phyloP scores from a whole-genome alignment of 192 early-diverging fungal species.

The Umbelopsis ramanniana region DNA sequence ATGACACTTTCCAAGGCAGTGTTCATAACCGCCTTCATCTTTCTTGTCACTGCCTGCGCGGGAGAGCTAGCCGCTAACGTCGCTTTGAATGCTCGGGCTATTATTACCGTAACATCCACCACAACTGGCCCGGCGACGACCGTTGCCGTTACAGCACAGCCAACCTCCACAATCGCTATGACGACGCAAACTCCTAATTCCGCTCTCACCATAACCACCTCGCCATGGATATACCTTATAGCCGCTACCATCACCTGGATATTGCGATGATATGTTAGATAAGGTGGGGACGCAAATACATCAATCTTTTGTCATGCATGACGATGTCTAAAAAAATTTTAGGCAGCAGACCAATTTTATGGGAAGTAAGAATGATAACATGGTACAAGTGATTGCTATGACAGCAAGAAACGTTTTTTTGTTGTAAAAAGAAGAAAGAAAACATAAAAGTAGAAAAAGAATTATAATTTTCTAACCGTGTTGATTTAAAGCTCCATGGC shows the following conservation, averaged over 20 bases:
- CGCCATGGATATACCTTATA: not conserved
- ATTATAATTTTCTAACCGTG: not conserved
- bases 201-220: not conserved
- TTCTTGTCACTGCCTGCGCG: not conserved
- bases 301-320: no score
- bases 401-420: constrained; percentile 3
- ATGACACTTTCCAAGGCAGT: not conserved
- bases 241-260: not conserved
- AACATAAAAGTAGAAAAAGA: not conserved
- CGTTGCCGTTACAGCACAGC: not conserved
- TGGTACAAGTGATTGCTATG: not conserved
- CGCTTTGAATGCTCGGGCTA: not conserved
- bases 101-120: constrained; percentile 6
- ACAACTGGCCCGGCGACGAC: not conserved
- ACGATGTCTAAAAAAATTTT: not conserved
- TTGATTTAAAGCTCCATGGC: constrained; percentile 4
- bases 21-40: not conserved
- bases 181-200: not conserved
- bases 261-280: no score
- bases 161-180: not conserved
- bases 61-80: not conserved
- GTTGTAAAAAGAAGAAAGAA: constrained; percentile 4
- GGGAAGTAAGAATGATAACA: not conserved
- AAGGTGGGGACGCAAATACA: no score
- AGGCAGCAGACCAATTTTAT: not conserved